A percentile compares a stretch with the other conserved stretches of the same genome.
Evolutionary conservation across 2,329 filamentous ascomycete genomes (phyloP).

Genomic region (Phoma sp.): DNA sequence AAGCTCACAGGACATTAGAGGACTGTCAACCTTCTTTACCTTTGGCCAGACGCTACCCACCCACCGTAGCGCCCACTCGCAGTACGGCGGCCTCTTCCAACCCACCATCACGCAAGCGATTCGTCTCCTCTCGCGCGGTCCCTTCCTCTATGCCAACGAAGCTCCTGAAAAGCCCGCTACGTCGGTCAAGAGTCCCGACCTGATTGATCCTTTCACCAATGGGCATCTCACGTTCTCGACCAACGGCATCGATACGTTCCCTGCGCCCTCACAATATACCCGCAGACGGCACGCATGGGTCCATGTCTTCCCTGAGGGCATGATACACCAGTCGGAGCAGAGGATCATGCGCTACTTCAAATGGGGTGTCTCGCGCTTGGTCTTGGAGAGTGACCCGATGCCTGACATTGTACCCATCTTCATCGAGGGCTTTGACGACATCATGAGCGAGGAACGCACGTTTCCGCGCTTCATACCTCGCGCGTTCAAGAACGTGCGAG

Average conservation of each 20-base stretch:
- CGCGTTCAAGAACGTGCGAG: conserved; percentile 69
- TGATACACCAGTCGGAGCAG: conserved; percentile 84
- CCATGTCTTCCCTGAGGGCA: conserved; percentile 95
- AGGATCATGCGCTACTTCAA: conserved; percentile 94
- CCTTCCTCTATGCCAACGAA: conserved; percentile 49
- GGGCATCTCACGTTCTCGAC: conserved; percentile 68
- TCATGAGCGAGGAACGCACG: conserved; percentile 83
- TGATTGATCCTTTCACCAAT: conserved; percentile 62
- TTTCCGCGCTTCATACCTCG: conserved; percentile 85
- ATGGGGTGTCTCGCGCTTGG: conserved; percentile 91
- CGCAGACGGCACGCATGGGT: conserved; percentile 81
- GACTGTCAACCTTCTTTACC: conserved; percentile 79
- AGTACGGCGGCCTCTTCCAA: conserved; percentile 85
- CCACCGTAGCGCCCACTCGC: conserved; percentile 79
- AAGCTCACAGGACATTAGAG: conserved; percentile 54
- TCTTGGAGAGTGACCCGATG: conserved; percentile 85
- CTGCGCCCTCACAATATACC: conserved; percentile 74
- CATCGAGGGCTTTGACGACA: conserved; percentile 83
- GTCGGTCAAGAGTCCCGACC: conserved; percentile 38
- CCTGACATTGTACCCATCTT: conserved; percentile 94
- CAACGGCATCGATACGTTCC: conserved; percentile 68
- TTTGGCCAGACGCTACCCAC: conserved; percentile 90
- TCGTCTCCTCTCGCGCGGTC: conserved; percentile 73
- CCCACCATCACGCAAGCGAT: conserved; percentile 87
- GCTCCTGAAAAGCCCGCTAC: conserved; percentile 30